Base-by-base conservation (phyloP, 1,284 basidiomycete species). In the Calocybe gambosa region DNA sequence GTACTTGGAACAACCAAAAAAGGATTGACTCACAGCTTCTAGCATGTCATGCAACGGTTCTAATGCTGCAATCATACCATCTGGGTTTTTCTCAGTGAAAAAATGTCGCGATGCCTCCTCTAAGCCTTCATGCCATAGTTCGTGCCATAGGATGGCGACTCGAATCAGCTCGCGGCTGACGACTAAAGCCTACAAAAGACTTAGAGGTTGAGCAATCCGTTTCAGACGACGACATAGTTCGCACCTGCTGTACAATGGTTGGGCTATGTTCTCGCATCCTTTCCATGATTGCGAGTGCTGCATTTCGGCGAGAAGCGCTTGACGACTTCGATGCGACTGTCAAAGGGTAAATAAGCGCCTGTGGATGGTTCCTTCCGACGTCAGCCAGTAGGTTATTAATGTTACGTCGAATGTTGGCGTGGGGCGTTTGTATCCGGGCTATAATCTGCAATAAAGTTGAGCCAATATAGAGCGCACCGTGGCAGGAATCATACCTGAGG, bases 31-130 rank as follows among this genome's bases (percentile, higher is more conserved):
- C 55, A 91, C 91, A 47, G 78, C 81, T 66, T 97, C 95, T 18
- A 99, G 75, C 70, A 94, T 78, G 48, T 96, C 91, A 59, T 99
- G 96, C 53, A 99, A 69, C 1, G 95, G 95, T 58, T 96, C 93
- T 48, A 99, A 69, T 15, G 85, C 89, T 26, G 86, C 86, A 61
- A 98, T 98, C 96, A 99, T 99, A 13, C 89, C 96, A 55, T 94
- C 91, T n/a, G 95, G 89, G 64, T 99, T 98, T 63, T 94, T 92
- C 59, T 99, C 96, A 15, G 93, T 96, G 71, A 95, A 99, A 71
- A 95, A 99, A 42, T 95, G 73, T 43, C 96, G 81, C 9, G 94
- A 98, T 2, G 96, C 96, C 66, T 99, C 96, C 68, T 99, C 96
- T 18, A 99, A 74, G 10, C 93, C 94, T 70, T 99, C 96, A 60